phyloP scores from a whole-genome alignment of 2,329 filamentous ascomycete genomes.

The Colletotrichum magnum region DNA sequence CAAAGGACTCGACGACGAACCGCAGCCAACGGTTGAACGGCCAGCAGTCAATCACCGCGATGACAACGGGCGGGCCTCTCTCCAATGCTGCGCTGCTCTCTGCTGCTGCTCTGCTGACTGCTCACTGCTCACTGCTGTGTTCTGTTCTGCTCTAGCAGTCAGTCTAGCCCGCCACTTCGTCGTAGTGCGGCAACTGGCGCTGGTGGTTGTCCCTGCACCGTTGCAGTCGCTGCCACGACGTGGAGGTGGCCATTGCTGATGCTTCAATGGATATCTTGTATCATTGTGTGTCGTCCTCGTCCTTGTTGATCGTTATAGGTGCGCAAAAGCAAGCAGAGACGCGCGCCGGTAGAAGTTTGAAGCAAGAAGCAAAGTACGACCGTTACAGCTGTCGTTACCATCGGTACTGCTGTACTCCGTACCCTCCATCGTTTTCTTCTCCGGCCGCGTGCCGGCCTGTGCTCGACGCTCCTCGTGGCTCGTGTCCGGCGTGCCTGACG shows the following conservation, averaged over 20 bases:
- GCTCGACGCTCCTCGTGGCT: conserved; percentile 18
- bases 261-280: neutral
- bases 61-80: conserved; percentile 31
- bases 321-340: conserved; percentile 30
- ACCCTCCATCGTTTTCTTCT: neutral
- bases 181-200: neutral
- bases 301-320: neutral
- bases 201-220: neutral
- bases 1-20: neutral
- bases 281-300: neutral
- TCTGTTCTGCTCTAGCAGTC: neutral
- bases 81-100: neutral
- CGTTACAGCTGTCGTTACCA: conserved; percentile 9
- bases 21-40: conserved; percentile 30
- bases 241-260: too few species aligned
- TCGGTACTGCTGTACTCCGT: neutral
- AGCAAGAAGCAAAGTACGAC: conserved; percentile 7
- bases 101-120: neutral
- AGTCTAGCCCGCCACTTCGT: conserved; percentile 20
- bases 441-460: conserved; percentile 19
- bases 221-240: neutral
- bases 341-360: conserved; percentile 21
- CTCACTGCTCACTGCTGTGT: too few species aligned
- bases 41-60: conserved; percentile 26
- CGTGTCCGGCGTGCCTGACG: conserved; percentile 17